Percentiles rank a stretch among this genome's conserved stretches.
These are phyloP conservation scores for Myxozyma melibiosi DNA, from an alignment of 805 yeast species.

Conservation along the genomic window DNA sequence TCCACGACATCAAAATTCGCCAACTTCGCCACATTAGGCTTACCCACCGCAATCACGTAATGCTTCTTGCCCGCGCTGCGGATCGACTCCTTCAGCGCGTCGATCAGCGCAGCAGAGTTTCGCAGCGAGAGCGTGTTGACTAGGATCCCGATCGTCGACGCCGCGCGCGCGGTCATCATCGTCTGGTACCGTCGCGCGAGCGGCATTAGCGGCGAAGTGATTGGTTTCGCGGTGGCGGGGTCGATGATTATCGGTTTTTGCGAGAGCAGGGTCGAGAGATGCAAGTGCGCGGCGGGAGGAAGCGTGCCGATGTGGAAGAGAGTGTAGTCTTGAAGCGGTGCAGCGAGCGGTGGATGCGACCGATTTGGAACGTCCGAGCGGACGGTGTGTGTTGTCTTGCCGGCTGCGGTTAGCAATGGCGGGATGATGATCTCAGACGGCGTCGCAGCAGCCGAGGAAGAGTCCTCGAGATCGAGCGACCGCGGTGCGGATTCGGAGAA, in stretches of 20 bases:
- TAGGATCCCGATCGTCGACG: conserved; percentile 88
- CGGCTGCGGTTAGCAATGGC: background rate
- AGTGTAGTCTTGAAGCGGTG: conserved; percentile 49
- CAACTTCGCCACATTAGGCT: conserved; percentile 94
- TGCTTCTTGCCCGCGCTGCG: conserved; percentile 82
- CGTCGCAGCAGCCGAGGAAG: background rate
- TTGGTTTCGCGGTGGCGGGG: conserved; percentile 7
- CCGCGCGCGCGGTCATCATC: conserved; percentile 86
- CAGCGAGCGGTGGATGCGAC: conserved; percentile 29
- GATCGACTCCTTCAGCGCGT: conserved; percentile 61
- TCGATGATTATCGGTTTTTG: conserved; percentile 20
- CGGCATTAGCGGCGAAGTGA: conserved; percentile 41
- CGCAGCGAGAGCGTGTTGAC: conserved; percentile 85
- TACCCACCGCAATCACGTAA: conserved; percentile 93
- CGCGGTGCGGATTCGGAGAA: too few species aligned
- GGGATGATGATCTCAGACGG: conserved; percentile 19
- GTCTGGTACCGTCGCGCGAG: conserved; percentile 79
- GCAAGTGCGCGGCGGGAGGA: conserved; percentile 74
- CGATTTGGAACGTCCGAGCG: conserved; percentile 33
- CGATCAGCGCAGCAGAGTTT: conserved; percentile 69
- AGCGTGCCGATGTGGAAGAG: conserved; percentile 75
- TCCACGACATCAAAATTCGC: conserved; percentile 96
- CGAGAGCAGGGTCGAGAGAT: conserved; percentile 69
- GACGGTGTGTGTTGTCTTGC: conserved; percentile 2
- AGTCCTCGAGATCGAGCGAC: too few species aligned